A percentile compares a stretch with the other conserved stretches of the same genome.
These are phyloP conservation scores for Tolypocladium endophyticum DNA, from an alignment of 2,329 filamentous ascomycete species.

Conservation along the genomic window DNA sequence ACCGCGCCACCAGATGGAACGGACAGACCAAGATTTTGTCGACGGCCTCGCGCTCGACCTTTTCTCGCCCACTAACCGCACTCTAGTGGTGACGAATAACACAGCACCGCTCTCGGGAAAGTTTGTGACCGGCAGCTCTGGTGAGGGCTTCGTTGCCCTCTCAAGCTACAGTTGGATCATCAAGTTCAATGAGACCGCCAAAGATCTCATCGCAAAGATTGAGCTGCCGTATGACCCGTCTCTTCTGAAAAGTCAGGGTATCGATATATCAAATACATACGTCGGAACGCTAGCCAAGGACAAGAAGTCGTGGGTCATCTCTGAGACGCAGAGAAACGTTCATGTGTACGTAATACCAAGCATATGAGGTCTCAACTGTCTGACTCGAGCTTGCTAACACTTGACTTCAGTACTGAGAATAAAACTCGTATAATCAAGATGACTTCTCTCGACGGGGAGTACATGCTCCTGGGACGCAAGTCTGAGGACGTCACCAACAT, in stretches of 20 bases:
- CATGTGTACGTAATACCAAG: conserved; percentile 6
- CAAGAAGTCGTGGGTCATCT: conserved; percentile 3
- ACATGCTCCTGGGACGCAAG: conserved; percentile 17
- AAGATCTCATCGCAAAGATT: conserved; percentile 21
- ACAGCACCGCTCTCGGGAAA: conserved; percentile 12
- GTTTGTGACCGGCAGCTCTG: conserved; percentile 18
- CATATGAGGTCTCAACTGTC: not conserved
- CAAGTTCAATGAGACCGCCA: conserved; percentile 17
- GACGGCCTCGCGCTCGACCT: conserved; percentile 21
- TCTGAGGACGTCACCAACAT: conserved; percentile 15
- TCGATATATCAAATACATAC: conserved; percentile 3
- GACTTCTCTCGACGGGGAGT: conserved; percentile 19
- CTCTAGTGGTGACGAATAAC: conserved; percentile 18
- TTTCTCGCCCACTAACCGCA: conserved; percentile 19
- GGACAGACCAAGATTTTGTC: conserved; percentile 18
- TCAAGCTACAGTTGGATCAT: conserved; percentile 20
- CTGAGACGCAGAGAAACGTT: conserved; percentile 14
- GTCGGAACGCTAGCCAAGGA: conserved; percentile 2
- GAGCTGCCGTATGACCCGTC: conserved; percentile 16
- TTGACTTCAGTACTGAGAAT: conserved; percentile 10
- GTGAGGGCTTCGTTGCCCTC: conserved; percentile 16
- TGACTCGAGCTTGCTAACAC: no score
- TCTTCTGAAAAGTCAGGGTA: not conserved
- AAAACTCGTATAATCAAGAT: conserved; percentile 20
- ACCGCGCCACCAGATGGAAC: conserved; percentile 1